Evolutionary conservation across 2,329 filamentous ascomycete species (phyloP).

Genomic region (Tolypocladium tundrense): DNA sequence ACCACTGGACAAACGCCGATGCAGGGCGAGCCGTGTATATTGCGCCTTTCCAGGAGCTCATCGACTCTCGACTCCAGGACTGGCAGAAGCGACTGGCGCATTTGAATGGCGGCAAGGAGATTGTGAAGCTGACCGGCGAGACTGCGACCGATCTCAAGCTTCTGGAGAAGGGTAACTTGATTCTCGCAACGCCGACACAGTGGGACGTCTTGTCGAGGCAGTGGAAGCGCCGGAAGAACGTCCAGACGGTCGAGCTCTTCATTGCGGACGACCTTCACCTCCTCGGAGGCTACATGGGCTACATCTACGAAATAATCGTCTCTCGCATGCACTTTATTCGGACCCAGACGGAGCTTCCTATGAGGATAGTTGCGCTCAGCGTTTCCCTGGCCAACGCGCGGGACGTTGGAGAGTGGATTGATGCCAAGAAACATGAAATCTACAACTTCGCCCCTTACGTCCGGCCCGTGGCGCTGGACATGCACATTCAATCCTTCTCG

Average conservation of each 20-base stretch:
- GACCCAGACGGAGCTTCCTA: slow-evolving; percentile 70
- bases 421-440: slow-evolving; percentile 93
- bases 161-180: slow-evolving; percentile 75
- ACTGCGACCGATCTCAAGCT: slow-evolving; percentile 84
- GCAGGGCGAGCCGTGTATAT: slow-evolving; percentile 79
- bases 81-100: slow-evolving; percentile 71
- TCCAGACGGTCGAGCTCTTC: slow-evolving; percentile 81
- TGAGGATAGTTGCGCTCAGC: slow-evolving; percentile 82
- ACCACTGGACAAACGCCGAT: slow-evolving; percentile 59
- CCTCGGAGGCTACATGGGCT: slow-evolving; percentile 75
- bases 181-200: slow-evolving; percentile 84
- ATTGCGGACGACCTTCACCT: slow-evolving; percentile 94
- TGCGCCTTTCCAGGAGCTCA: slow-evolving; percentile 86
- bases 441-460: slow-evolving; percentile 97
- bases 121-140: slow-evolving; percentile 90
- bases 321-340: slow-evolving; percentile 96
- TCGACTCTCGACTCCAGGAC: slow-evolving; percentile 71
- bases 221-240: slow-evolving; percentile 94
- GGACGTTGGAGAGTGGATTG: slow-evolving; percentile 95
- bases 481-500: slow-evolving; percentile 90
- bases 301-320: slow-evolving; percentile 92
- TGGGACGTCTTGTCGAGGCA: slow-evolving; percentile 95
- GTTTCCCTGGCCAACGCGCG: slow-evolving; percentile 88
- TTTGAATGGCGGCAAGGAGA: slow-evolving; percentile 72
- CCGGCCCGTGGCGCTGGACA: slow-evolving; percentile 77